Evolutionary conservation across 1,139 yeast species (phyloP), one percentile per base, ranked within the genome.

Genomic region (Arxiozyma slooffiae): DNA sequence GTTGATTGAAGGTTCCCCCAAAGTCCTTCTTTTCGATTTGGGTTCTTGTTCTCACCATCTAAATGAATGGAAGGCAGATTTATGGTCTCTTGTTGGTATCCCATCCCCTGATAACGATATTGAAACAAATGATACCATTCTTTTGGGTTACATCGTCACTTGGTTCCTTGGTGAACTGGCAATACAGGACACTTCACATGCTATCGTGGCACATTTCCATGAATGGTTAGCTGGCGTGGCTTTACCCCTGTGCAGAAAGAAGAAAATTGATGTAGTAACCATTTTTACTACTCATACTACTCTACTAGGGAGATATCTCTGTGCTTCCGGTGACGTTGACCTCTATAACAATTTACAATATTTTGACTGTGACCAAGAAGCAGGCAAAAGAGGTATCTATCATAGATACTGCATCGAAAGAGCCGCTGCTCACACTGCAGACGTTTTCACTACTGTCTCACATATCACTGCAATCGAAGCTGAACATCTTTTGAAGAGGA

Each of bases 181-280:
- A 16, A 81, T 77, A 64, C 80, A 82, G 60, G 96, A 92, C 67
- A 78, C 80, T 38, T 84, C 83, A 50, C 79, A 89, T 57, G 97
- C 97, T 1, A 90, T 92, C 49, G 82, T 92, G 57, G 85, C 95
- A 52, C 98, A 92, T 66, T 89, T 87, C 71, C 98, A 92, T 71
- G 98, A 92, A 70, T 92, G 98, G 98, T 76, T 92, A 51, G 97
- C 98, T 1, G 97, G 97, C 60, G 88, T 92, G 44, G 96, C 96
- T 0, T 73, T 92, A 57, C 97, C 98, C 0, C 74, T 92, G 55
- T 89, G 97, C 68, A 76, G 96, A 62, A 87, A 87, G 69, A 81
- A 97, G 64, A 78, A 90, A 62, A 84, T 92, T 54, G 98, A 92
- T 63, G 89, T 88, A 53, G 88, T 96, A 54, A 90, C 98, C 46